Percentiles rank a stretch among this genome's conserved stretches.
phyloP scores from a whole-genome alignment of 108 stramenopile species.

The Epipyxis sp. region DNA sequence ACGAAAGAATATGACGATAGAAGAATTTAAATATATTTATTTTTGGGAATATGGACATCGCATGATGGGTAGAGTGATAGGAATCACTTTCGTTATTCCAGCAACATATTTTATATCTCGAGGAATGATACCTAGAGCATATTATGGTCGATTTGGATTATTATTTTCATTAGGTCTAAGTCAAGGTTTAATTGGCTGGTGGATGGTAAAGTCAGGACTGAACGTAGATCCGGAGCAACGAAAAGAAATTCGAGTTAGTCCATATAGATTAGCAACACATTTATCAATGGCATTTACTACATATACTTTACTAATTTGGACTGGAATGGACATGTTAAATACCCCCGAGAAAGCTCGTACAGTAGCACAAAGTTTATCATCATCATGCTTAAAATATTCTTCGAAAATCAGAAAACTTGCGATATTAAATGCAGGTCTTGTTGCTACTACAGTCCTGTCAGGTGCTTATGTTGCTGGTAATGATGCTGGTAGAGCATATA shows the following conservation, averaged over 20 bases:
- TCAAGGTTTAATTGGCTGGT: slow-evolving; percentile 99
- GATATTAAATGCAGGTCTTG: slow-evolving; percentile 39
- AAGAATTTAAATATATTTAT: slow-evolving; percentile 97
- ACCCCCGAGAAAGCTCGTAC: not conserved
- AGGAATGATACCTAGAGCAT: slow-evolving; percentile 68
- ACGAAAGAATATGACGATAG: slow-evolving; percentile 84
- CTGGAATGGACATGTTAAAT: slow-evolving; percentile 75
- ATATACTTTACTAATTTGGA: slow-evolving; percentile 84
- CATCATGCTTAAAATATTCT: slow-evolving; percentile 1
- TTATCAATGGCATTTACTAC: slow-evolving; percentile 90
- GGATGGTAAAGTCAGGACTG: slow-evolving; percentile 98
- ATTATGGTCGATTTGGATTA: slow-evolving; percentile 70
- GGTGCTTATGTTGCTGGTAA: slow-evolving; percentile 98
- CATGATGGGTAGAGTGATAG: slow-evolving; percentile 90
- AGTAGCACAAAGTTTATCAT: not conserved
- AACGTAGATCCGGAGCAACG: slow-evolving; percentile 80
- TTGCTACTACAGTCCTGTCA: slow-evolving; percentile 69
- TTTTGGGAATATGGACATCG: slow-evolving; percentile 94
- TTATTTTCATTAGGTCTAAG: slow-evolving; percentile 90
- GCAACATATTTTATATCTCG: slow-evolving; percentile 78
- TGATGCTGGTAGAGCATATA: slow-evolving; percentile 93
- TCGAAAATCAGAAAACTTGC: slow-evolving; percentile 50
- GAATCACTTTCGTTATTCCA: slow-evolving; percentile 76
- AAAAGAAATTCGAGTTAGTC: slow-evolving; percentile 88
- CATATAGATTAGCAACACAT: slow-evolving; percentile 90